A percentile compares a stretch with the other conserved stretches of the same genome.
Conservation (phyloP, 192 early-diverging fungal species). For the Entomortierella lignicola region DNA sequence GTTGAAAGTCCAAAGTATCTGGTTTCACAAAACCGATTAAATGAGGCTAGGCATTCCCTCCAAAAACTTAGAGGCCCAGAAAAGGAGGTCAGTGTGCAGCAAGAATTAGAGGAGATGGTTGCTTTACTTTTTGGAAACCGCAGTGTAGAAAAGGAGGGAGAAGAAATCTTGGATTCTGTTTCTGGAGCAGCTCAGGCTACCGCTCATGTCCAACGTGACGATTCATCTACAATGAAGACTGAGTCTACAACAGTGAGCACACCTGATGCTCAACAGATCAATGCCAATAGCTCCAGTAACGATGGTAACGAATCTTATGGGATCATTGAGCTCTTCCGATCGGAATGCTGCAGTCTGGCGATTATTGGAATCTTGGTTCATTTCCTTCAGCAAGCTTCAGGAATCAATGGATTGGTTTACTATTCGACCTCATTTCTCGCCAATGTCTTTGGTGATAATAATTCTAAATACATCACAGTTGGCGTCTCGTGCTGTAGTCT, state of each 20-base stretch:
- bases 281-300: background rate
- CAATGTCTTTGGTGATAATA: conserved; percentile 78
- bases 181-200: no score
- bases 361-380: conserved; percentile 72
- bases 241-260: background rate
- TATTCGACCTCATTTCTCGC: conserved; percentile 65
- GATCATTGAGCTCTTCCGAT: conserved; percentile 21
- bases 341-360: conserved; percentile 67
- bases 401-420: conserved; percentile 88
- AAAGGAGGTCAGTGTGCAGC: conserved; percentile 51
- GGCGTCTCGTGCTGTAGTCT: conserved; percentile 68
- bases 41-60: conserved; percentile 66
- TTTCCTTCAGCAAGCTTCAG: conserved; percentile 83
- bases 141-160: background rate
- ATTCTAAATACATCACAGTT: conserved; percentile 71
- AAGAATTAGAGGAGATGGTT: conserved; percentile 73
- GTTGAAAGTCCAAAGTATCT: conserved; percentile 84
- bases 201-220: background rate
- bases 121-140: conserved; percentile 49
- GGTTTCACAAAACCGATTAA: conserved; percentile 64
- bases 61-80: conserved; percentile 59
- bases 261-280: background rate
- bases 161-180: background rate
- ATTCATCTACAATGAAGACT: background rate
- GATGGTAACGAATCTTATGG: conserved; percentile 7